These are phyloP conservation scores for Ottelia alismoides DNA, from an alignment of 106 monocot species.

Conservation along the genomic window DNA sequence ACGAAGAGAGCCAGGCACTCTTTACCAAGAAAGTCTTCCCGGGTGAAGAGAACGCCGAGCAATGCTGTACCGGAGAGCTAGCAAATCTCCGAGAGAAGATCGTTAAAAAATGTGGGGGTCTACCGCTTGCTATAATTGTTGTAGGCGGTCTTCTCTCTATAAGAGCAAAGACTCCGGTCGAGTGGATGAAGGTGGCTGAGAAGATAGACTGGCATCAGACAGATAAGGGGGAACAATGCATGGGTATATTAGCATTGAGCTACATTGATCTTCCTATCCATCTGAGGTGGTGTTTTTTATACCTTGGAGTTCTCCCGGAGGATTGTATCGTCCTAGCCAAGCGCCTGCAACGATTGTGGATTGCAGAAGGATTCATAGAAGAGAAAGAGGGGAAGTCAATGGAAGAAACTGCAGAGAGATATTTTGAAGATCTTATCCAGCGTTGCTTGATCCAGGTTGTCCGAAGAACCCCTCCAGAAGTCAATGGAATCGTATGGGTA, in stretches of 20 bases:
- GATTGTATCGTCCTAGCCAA: background rate
- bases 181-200: background rate
- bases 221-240: background rate
- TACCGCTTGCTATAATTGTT: background rate
- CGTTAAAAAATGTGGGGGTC: background rate
- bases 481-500: too few relatives aligned
- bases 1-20: slow-evolving; percentile 5
- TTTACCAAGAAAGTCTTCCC: slow-evolving; percentile 9
- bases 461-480: slow-evolving; percentile 2
- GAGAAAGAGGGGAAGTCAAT: background rate
- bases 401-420: slow-evolving; percentile 3
- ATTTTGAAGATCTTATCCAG: slow-evolving; percentile 8
- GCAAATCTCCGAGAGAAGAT: background rate
- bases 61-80: background rate
- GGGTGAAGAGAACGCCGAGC: background rate
- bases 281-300: background rate
- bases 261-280: background rate
- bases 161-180: background rate
- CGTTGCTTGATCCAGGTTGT: slow-evolving; percentile 16
- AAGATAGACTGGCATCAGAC: background rate
- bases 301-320: background rate
- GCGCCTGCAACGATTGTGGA: background rate
- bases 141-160: background rate
- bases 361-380: background rate
- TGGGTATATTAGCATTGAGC: background rate